Conservation (phyloP, 108 stramenopile species). For the Pseudonitzschia pungens region DNA sequence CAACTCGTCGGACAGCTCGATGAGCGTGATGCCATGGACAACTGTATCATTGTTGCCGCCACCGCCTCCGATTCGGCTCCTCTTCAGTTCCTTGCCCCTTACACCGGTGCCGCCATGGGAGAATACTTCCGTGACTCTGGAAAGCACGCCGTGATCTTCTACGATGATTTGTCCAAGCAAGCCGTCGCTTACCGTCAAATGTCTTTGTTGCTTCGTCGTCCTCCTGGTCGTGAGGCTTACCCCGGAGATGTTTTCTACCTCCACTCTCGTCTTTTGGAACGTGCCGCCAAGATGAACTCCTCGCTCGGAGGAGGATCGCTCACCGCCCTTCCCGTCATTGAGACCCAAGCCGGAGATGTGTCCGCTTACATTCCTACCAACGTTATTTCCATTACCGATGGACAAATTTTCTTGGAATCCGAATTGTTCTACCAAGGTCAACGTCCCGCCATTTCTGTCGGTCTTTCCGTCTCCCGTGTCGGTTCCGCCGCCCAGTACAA, state of each 20-base stretch:
- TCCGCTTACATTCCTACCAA: conserved; percentile 99
- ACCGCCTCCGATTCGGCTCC: conserved; percentile 99
- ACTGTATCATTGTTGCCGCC: conserved; percentile 99
- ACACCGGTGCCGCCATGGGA: conserved; percentile 98
- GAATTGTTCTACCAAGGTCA: conserved; percentile 99
- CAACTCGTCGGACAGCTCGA: conserved; percentile 99
- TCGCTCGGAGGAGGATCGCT: conserved; percentile 95
- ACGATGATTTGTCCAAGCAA: conserved; percentile 99
- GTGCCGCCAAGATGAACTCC: conserved; percentile 99
- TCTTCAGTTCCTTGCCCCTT: conserved; percentile 99
- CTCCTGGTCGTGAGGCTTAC: conserved; percentile 99
- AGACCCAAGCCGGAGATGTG: conserved; percentile 99
- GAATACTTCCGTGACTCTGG: conserved; percentile 99
- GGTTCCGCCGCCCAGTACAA: conserved; percentile 99
- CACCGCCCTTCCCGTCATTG: conserved; percentile 99
- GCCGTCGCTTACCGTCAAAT: conserved; percentile 99
- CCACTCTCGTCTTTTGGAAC: conserved; percentile 99
- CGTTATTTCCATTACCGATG: conserved; percentile 99
- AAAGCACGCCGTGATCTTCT: conserved; percentile 99
- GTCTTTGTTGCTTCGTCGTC: conserved; percentile 99
- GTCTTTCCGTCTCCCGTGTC: conserved; percentile 98
- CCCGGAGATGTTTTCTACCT: conserved; percentile 99
- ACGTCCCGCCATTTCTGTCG: conserved; percentile 99
- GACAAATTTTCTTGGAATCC: conserved; percentile 99
- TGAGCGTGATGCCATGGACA: conserved; percentile 94